Evolutionary conservation across 768 basidiomycete genomes (phyloP).

Genomic region (Porphyrellus cyaneotinctus): DNA sequence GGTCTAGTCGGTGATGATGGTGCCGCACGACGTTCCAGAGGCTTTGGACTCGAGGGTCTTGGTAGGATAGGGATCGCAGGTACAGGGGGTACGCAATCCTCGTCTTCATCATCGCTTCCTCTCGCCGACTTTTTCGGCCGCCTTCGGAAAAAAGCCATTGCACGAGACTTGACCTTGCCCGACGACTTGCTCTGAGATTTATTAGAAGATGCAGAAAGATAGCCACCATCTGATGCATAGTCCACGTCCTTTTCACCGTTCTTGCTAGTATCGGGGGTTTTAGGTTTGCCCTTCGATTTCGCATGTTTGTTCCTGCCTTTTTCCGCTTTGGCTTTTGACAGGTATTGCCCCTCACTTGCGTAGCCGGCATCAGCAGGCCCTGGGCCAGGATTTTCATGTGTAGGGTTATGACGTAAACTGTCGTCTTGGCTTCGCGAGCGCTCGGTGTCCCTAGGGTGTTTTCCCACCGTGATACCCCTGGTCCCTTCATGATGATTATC

Average conservation of each 20-base stretch:
- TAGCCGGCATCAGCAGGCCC: conserved; percentile 23
- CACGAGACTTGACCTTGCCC: conserved; percentile 28
- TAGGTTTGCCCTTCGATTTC: conserved; percentile 17
- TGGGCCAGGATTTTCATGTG: conserved; percentile 14
- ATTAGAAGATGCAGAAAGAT: conserved; percentile 33
- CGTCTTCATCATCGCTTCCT: conserved; percentile 31
- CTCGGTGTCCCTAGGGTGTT: conserved; percentile 6
- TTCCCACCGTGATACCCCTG: not conserved
- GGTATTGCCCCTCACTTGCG: conserved; percentile 31
- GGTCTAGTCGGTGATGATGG: conserved; percentile 29
- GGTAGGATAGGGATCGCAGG: conserved; percentile 27
- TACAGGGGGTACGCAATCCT: conserved; percentile 28
- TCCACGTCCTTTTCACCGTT: conserved; percentile 20
- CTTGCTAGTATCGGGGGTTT: conserved; percentile 15
- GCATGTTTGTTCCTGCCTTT: conserved; percentile 19
- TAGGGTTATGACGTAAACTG: conserved; percentile 6
- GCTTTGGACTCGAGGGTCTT: conserved; percentile 29
- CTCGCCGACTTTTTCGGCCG: conserved; percentile 24
- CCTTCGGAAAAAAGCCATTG: conserved; percentile 33
- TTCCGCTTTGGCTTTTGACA: conserved; percentile 19
- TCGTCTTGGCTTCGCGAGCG: conserved; percentile 24
- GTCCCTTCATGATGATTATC: not conserved
- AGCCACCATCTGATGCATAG: conserved; percentile 29
- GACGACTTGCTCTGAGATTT: conserved; percentile 30
- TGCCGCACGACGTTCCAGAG: conserved; percentile 21